Evolutionary conservation across 495 filamentous ascomycete genomes (phyloP).

Genomic region (Physcia stellaris): DNA sequence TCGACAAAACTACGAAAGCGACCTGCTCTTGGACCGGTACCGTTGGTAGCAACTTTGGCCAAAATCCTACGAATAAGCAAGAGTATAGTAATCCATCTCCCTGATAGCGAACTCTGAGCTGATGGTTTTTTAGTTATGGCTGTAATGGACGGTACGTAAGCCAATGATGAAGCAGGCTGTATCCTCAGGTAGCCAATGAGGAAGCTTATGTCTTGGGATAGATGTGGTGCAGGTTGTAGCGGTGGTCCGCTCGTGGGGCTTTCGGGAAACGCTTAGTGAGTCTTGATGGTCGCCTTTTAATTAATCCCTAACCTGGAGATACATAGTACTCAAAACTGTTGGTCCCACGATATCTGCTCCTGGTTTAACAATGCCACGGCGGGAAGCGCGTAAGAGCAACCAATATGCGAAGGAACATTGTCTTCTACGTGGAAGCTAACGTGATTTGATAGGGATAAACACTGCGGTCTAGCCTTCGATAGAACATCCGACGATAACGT

Average conservation of each 20-base stretch:
- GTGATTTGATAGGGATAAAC: not conserved
- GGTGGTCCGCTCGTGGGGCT: not conserved
- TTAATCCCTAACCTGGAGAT: not conserved
- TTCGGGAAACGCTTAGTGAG: not conserved
- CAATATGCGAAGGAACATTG: not conserved
- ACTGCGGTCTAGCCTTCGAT: not conserved
- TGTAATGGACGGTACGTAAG: not conserved
- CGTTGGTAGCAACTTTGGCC: not conserved
- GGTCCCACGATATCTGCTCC: not conserved
- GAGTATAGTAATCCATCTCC: too few species aligned
- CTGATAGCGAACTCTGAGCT: too few species aligned
- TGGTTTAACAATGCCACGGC: not conserved
- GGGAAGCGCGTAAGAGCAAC: not conserved
- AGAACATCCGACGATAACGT: not conserved
- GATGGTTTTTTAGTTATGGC: not conserved
- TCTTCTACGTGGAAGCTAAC: not conserved
- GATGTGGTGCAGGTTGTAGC: not conserved
- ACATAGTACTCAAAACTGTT: not conserved
- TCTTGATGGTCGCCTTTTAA: not conserved
- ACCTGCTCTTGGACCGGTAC: not conserved
- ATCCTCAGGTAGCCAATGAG: too few species aligned
- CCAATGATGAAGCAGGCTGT: too few species aligned
- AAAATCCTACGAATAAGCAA: too few species aligned
- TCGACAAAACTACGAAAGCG: not conserved
- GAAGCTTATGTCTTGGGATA: too few species aligned